Percentiles rank a stretch among this genome's conserved stretches.
phyloP scores from a whole-genome alignment of 441 rosid species.

The Mallotus japonicus region DNA sequence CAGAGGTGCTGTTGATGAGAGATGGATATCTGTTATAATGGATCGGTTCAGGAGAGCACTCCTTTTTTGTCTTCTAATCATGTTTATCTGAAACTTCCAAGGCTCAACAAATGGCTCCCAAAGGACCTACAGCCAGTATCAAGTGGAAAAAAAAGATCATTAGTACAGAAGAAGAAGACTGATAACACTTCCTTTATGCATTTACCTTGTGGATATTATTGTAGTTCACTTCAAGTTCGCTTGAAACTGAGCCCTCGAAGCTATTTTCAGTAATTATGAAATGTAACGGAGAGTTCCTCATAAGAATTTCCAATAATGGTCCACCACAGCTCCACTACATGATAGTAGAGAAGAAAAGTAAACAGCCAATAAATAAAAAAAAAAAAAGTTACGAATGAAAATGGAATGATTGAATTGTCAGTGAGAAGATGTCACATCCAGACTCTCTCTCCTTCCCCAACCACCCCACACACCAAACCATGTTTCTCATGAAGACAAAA shows the following conservation, averaged over 20 bases:
- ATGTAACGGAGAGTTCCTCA: conserved; percentile 48
- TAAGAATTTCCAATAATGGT: conserved; percentile 69
- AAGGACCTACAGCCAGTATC: conserved; percentile 51
- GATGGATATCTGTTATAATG: conserved; percentile 55
- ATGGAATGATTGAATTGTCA: not conserved
- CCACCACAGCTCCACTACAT: conserved; percentile 88
- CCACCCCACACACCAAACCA: not conserved
- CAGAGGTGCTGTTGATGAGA: conserved; percentile 63
- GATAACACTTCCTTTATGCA: conserved; percentile 10
- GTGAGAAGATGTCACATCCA: not conserved
- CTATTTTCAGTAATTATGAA: conserved; percentile 44
- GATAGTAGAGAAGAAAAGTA: conserved; percentile 29
- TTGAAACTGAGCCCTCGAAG: conserved; percentile 47
- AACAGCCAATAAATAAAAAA: conserved; percentile 8
- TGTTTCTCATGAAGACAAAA: not conserved
- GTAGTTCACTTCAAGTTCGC: conserved; percentile 81
- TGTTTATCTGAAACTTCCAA: conserved; percentile 66
- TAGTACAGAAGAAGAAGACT: conserved; percentile 18
- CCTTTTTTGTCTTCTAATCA: conserved; percentile 50
- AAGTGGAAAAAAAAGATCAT: conserved; percentile 23
- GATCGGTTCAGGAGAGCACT: conserved; percentile 56
- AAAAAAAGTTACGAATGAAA: not conserved
- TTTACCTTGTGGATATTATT: conserved; percentile 86
- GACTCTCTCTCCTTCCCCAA: not conserved
- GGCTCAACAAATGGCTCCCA: conserved; percentile 97